Evolutionary conservation across 441 rosid species (phyloP).

Genomic region (Adansonia grandidieri): DNA sequence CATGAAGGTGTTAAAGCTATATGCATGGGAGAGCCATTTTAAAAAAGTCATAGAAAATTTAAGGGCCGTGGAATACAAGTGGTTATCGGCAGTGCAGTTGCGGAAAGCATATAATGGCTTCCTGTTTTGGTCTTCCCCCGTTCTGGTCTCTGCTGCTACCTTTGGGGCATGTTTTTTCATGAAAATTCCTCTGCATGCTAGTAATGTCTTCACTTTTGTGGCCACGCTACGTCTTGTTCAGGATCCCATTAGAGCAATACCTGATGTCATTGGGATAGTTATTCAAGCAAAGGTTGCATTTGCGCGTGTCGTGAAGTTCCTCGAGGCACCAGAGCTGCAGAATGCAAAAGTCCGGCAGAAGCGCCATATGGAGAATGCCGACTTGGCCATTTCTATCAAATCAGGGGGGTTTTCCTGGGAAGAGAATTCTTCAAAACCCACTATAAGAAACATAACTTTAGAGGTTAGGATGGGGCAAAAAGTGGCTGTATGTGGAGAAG

Average conservation of each 20-base stretch:
- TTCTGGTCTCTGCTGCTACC: conserved; percentile 84
- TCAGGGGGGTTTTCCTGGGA: conserved; percentile 87
- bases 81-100: conserved; percentile 81
- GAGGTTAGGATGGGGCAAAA: conserved; percentile 67
- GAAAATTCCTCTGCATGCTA: conserved; percentile 70
- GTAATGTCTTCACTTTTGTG: conserved; percentile 90
- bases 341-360: conserved; percentile 49
- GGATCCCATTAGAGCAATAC: conserved; percentile 80
- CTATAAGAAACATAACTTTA: conserved; percentile 64
- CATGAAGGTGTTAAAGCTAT: conserved; percentile 90
- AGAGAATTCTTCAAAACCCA: conserved; percentile 56
- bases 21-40: conserved; percentile 96
- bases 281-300: conserved; percentile 95
- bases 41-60: conserved; percentile 72
- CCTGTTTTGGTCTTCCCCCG: conserved; percentile 90
- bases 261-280: conserved; percentile 84
- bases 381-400: conserved; percentile 49
- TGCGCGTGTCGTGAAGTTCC: conserved; percentile 69
- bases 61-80: conserved; percentile 62
- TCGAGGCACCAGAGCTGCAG: conserved; percentile 91
- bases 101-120: conserved; percentile 62
- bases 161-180: conserved; percentile 86
- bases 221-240: conserved; percentile 90
- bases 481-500: conserved; percentile 96
- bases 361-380: conserved; percentile 32